Conservation (phyloP, 805 yeast species). For the Kluyveromyces siamensis region DNA sequence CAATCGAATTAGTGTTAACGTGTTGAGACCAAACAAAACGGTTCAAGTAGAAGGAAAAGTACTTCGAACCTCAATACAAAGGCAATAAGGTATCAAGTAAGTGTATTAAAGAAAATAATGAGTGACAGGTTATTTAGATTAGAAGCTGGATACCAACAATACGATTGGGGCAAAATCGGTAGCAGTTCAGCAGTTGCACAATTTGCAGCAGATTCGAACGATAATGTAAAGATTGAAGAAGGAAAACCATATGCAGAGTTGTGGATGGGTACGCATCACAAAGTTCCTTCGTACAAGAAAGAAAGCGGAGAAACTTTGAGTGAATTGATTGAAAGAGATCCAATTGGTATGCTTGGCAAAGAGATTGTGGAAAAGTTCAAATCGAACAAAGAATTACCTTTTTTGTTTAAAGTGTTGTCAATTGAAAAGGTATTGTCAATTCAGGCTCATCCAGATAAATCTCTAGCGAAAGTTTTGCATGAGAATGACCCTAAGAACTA, state of each 20-base stretch:
- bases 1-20: background rate
- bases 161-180: constrained; percentile 88
- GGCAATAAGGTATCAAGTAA: background rate
- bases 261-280: constrained; percentile 99
- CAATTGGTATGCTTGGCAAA: constrained; percentile 51
- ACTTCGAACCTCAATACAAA: too few species aligned
- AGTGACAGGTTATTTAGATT: constrained; percentile 31
- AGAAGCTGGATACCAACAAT: constrained; percentile 56
- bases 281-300: constrained; percentile 65
- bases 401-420: constrained; percentile 86
- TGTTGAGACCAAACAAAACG: too few species aligned
- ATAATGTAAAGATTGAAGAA: constrained; percentile 54
- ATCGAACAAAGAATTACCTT: constrained; percentile 67
- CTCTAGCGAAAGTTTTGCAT: constrained; percentile 67
- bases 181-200: constrained; percentile 79
- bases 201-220: constrained; percentile 66
- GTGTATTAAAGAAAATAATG: constrained; percentile 10
- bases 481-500: constrained; percentile 82
- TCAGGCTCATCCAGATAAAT: constrained; percentile 97
- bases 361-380: constrained; percentile 58
- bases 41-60: too few species aligned
- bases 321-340: constrained; percentile 52
- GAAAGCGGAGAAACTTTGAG: constrained; percentile 52
- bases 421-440: constrained; percentile 88
- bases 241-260: constrained; percentile 88